phyloP scores from a whole-genome alignment of 2,329 filamentous ascomycete species.

The Hawksworthiomyces lignivorus region DNA sequence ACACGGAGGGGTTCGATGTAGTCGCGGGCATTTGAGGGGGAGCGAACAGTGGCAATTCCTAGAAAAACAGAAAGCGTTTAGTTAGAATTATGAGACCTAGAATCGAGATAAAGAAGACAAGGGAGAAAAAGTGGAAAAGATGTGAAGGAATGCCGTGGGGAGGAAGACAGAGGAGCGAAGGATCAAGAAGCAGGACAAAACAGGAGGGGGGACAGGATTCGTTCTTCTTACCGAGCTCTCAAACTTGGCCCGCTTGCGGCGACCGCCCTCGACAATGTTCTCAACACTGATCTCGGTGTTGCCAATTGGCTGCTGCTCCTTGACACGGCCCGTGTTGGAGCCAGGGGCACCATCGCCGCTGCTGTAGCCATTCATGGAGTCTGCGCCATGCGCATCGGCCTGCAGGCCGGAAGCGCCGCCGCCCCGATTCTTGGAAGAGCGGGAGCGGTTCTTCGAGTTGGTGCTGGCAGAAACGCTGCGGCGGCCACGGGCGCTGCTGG shows the following conservation, averaged over 20 bases:
- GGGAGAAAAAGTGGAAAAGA: too few relatives aligned
- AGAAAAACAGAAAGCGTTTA: slow-evolving; percentile 9
- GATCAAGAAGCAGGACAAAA: slow-evolving; percentile 11
- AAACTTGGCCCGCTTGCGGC: slow-evolving; percentile 88
- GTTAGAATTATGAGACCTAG: slow-evolving; percentile 7
- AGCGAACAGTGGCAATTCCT: slow-evolving; percentile 95
- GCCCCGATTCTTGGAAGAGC: slow-evolving; percentile 61
- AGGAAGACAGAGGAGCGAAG: background rate
- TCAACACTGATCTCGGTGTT: slow-evolving; percentile 97
- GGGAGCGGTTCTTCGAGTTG: slow-evolving; percentile 55
- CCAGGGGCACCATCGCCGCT: slow-evolving; percentile 77
- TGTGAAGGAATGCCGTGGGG: too few relatives aligned
- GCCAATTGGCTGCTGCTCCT: slow-evolving; percentile 65
- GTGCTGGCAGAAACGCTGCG: slow-evolving; percentile 67
- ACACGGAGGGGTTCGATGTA: slow-evolving; percentile 95
- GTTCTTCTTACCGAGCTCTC: slow-evolving; percentile 82
- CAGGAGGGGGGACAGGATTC: slow-evolving; percentile 1
- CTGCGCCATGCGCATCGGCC: slow-evolving; percentile 44
- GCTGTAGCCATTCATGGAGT: slow-evolving; percentile 69
- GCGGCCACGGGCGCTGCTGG: slow-evolving; percentile 57
- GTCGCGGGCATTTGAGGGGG: slow-evolving; percentile 89
- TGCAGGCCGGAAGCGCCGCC: slow-evolving; percentile 34
- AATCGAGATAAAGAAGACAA: too few relatives aligned
- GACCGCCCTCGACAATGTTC: slow-evolving; percentile 94
- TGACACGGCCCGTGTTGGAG: slow-evolving; percentile 68